Conservation (phyloP, 345 rosid genomes). For the Heritiera littoralis region DNA sequence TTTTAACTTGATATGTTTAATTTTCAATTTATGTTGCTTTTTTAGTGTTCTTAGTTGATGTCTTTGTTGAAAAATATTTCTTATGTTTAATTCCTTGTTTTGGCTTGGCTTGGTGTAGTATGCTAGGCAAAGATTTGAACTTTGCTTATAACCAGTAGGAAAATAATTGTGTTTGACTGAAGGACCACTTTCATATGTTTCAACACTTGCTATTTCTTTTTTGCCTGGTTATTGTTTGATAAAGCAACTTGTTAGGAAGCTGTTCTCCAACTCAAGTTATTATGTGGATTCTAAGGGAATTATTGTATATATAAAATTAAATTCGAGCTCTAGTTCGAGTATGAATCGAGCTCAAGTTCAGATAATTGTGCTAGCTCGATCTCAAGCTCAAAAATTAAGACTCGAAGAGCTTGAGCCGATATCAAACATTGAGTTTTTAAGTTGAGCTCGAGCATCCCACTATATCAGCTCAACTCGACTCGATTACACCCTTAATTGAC, state of each 20-base stretch:
- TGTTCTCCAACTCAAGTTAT: not conserved
- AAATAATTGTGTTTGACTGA: not conserved
- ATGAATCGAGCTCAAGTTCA: too few species aligned
- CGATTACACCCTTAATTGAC: too few species aligned
- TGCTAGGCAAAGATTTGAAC: constrained; percentile 16
- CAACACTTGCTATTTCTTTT: not conserved
- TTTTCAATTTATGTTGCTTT: not conserved
- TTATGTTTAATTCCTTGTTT: not conserved
- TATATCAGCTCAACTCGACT: too few species aligned
- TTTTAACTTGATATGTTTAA: not conserved
- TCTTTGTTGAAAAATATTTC: constrained; percentile 1
- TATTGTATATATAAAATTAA: too few species aligned
- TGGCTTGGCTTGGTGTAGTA: constrained; percentile 12
- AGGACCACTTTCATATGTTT: not conserved
- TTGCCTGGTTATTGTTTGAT: not conserved
- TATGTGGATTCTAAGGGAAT: not conserved
- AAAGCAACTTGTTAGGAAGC: not conserved
- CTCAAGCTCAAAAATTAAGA: too few species aligned
- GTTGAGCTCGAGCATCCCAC: too few species aligned
- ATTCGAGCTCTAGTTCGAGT: too few species aligned
- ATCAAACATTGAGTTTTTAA: too few species aligned
- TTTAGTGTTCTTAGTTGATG: not conserved
- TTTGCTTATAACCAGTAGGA: not conserved
- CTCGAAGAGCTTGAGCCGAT: too few species aligned
- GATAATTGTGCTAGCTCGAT: too few species aligned